phyloP scores from a whole-genome alignment of 169 alveolate genomes.

The Plasmodium berghei region DNA sequence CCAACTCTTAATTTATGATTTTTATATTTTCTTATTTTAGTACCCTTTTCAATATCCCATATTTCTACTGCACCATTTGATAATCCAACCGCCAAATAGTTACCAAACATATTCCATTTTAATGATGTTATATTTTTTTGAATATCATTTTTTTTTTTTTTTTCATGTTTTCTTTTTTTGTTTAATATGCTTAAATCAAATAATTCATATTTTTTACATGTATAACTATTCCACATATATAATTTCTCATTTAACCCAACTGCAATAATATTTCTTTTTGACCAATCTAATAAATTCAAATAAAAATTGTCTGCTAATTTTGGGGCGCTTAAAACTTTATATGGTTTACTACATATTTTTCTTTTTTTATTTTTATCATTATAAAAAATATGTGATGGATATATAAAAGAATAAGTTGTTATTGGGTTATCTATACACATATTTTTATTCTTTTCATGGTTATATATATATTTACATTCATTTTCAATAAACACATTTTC shows the following conservation, averaged over 20 bases:
- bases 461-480: background rate
- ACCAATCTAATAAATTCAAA: constrained; percentile 90
- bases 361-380: constrained; percentile 31
- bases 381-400: constrained; percentile 22
- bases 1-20: constrained; percentile 95
- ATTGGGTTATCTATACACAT: background rate
- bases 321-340: constrained; percentile 83
- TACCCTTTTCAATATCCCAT: constrained; percentile 82
- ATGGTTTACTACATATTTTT: constrained; percentile 77
- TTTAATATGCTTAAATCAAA: constrained; percentile 11
- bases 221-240: constrained; percentile 84
- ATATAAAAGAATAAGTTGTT: background rate
- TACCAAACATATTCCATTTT: constrained; percentile 90
- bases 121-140: constrained; percentile 87
- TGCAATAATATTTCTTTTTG: constrained; percentile 83
- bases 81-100: constrained; percentile 91
- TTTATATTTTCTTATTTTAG: constrained; percentile 77
- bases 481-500: constrained; percentile 29
- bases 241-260: constrained; percentile 85
- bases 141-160: constrained; percentile 59
- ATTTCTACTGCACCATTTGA: constrained; percentile 91
- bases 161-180: constrained; percentile 6
- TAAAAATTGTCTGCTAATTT: constrained; percentile 89
- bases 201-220: constrained; percentile 28
- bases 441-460: constrained; percentile 17